These are phyloP conservation scores for Rhizomucor miehei DNA, from an alignment of 371 early-diverging fungal genomes.

Conservation along the genomic window DNA sequence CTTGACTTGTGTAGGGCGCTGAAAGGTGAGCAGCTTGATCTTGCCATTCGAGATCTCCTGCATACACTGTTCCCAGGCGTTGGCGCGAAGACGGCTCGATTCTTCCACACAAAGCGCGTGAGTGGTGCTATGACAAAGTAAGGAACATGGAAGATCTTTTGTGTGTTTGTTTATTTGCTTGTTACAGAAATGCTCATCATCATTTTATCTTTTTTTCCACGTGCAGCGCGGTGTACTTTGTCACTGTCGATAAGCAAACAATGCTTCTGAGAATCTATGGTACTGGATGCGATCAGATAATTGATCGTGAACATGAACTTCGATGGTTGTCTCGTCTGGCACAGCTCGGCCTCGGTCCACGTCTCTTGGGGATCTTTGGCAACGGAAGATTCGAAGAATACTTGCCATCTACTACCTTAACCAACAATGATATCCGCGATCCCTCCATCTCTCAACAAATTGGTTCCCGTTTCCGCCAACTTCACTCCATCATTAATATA, in stretches of 20 bases:
- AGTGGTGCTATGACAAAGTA: slow-evolving; percentile 88
- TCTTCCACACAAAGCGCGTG: slow-evolving; percentile 58
- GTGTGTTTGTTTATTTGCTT: no score
- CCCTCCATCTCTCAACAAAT: slow-evolving; percentile 67
- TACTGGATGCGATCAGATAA: slow-evolving; percentile 70
- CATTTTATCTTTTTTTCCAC: slow-evolving; percentile 2
- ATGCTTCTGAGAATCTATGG: slow-evolving; percentile 79
- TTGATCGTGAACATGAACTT: slow-evolving; percentile 78
- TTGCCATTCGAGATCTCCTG: slow-evolving; percentile 19
- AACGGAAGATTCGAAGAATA: slow-evolving; percentile 91
- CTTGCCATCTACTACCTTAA: slow-evolving; percentile 73
- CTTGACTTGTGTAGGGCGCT: slow-evolving; percentile 13
- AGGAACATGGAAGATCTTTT: not conserved
- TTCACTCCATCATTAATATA: slow-evolving; percentile 71
- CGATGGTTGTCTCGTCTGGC: slow-evolving; percentile 74
- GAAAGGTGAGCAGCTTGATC: slow-evolving; percentile 28
- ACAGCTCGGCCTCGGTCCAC: slow-evolving; percentile 72
- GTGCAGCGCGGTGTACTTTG: slow-evolving; percentile 66
- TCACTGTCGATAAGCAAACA: slow-evolving; percentile 47
- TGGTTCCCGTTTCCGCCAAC: slow-evolving; percentile 68
- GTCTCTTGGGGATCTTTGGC: slow-evolving; percentile 77
- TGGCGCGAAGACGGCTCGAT: slow-evolving; percentile 23
- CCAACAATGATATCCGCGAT: slow-evolving; percentile 63
- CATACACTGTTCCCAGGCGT: slow-evolving; percentile 34
- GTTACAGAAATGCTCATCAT: not conserved